Conservation (phyloP, 2,329 filamentous ascomycete species). For the Ophiostoma perfectum region DNA sequence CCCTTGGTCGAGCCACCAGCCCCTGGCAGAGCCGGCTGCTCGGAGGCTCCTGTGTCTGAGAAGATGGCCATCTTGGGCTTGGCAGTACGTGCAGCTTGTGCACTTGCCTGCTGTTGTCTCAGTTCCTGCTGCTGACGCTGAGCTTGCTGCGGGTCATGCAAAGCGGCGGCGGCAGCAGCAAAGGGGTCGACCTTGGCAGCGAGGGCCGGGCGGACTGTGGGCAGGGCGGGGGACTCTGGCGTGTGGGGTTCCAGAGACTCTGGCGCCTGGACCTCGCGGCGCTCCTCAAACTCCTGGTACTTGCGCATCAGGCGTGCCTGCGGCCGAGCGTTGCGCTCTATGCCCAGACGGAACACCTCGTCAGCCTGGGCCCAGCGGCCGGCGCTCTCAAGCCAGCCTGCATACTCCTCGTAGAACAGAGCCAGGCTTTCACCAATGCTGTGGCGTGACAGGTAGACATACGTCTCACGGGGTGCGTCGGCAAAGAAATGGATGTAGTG, state of each 20-base stretch:
- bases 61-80: slow-evolving; percentile 88
- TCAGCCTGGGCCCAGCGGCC: slow-evolving; percentile 85
- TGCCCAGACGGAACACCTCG: slow-evolving; percentile 85
- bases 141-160: slow-evolving; percentile 58
- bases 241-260: slow-evolving; percentile 38
- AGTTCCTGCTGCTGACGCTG: slow-evolving; percentile 22
- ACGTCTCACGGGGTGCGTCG: slow-evolving; percentile 87
- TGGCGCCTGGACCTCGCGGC: slow-evolving; percentile 60
- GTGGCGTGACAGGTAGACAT: slow-evolving; percentile 84
- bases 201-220: slow-evolving; percentile 73
- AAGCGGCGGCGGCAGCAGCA: slow-evolving; percentile 46
- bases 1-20: slow-evolving; percentile 58
- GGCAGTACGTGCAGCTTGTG: slow-evolving; percentile 45
- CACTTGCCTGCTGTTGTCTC: slow-evolving; percentile 37
- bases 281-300: slow-evolving; percentile 83
- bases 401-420: slow-evolving; percentile 95
- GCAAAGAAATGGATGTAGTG: slow-evolving; percentile 91
- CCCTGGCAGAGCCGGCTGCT: slow-evolving; percentile 9
- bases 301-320: slow-evolving; percentile 77
- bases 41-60: slow-evolving; percentile 63
- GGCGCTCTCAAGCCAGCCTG: slow-evolving; percentile 80
- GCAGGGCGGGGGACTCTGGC: slow-evolving; percentile 81
- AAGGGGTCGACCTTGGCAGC: slow-evolving; percentile 85
- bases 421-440: slow-evolving; percentile 80
- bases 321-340: slow-evolving; percentile 82